phyloP scores from a whole-genome alignment of 139 green algal genomes.

The Edaphochlamys debaryana region DNA sequence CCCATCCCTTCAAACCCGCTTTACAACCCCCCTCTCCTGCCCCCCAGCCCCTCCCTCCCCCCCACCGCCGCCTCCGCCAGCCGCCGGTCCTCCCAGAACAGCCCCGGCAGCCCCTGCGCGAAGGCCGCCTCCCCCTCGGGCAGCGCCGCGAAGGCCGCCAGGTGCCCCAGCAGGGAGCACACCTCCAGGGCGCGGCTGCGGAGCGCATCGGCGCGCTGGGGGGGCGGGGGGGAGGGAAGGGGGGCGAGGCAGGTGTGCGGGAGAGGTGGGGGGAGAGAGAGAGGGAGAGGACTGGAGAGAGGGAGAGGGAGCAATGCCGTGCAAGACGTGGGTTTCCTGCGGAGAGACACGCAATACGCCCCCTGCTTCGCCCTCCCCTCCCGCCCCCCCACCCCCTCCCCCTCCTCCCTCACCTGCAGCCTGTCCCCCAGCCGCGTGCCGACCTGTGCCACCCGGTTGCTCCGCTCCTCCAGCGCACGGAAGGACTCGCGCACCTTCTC shows the following conservation, averaged over 20 bases:
- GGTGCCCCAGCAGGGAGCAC: constrained; percentile 1
- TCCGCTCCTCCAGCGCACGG: constrained; percentile 10
- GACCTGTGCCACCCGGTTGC: constrained; percentile 7
- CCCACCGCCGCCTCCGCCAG: constrained; percentile 36
- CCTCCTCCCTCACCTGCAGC: constrained; percentile 16
- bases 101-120: neutral
- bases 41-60: too few relatives aligned
- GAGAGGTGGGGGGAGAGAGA: neutral
- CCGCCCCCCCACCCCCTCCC: too few relatives aligned
- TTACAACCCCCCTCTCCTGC: too few relatives aligned
- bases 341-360: too few relatives aligned
- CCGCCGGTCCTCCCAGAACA: constrained; percentile 35
- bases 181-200: constrained; percentile 28
- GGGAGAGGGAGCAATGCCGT: neutral
- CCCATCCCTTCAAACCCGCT: too few relatives aligned
- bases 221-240: too few relatives aligned
- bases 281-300: neutral
- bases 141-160: constrained; percentile 9
- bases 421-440: constrained; percentile 16
- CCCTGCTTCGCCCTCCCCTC: too few relatives aligned
- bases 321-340: too few relatives aligned
- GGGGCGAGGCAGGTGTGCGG: neutral
- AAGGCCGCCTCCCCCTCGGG: constrained; percentile 5
- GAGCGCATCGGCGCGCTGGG: constrained; percentile 22
- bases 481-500: constrained; percentile 16